phyloP scores from a whole-genome alignment of 2,329 filamentous ascomycete genomes.

The Kalmusia sp. region DNA sequence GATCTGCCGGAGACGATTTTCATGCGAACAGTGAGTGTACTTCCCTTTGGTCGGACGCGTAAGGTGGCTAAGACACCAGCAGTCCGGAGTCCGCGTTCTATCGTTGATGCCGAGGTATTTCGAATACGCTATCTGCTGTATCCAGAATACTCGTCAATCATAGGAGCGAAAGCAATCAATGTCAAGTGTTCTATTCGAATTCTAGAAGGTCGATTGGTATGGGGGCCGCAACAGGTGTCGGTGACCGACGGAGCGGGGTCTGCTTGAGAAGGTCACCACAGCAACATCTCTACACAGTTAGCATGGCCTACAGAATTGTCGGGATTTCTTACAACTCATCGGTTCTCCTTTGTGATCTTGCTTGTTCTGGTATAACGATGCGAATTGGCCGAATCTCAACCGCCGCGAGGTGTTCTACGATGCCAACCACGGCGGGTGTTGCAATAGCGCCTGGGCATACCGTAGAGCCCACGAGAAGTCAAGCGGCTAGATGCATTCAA shows the following conservation, averaged over 20 bases:
- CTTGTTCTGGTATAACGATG: too few relatives aligned
- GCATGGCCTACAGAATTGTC: neutral
- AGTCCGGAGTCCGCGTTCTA: neutral
- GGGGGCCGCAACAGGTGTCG: neutral
- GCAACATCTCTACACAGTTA: neutral
- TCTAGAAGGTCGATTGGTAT: neutral
- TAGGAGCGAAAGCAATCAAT: neutral
- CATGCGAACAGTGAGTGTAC: neutral
- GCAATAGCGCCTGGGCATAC: too few relatives aligned
- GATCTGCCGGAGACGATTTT: neutral
- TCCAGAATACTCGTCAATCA: too few relatives aligned
- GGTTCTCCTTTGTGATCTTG: neutral
- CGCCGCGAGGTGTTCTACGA: neutral
- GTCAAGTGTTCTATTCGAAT: neutral
- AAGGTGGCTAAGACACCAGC: too few relatives aligned
- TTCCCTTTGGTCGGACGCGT: neutral
- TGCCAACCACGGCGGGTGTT: too few relatives aligned
- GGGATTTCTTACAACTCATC: neutral
- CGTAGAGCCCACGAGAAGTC: too few relatives aligned
- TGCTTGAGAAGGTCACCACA: neutral
- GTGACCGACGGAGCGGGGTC: slow-evolving; percentile 2
- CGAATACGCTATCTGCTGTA: too few relatives aligned
- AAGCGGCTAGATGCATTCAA: neutral
- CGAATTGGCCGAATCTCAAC: too few relatives aligned
- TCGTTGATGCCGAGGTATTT: neutral